These are phyloP conservation scores for Ustilago lituana DNA, from an alignment of 1,284 basidiomycete genomes.

Conservation along the genomic window DNA sequence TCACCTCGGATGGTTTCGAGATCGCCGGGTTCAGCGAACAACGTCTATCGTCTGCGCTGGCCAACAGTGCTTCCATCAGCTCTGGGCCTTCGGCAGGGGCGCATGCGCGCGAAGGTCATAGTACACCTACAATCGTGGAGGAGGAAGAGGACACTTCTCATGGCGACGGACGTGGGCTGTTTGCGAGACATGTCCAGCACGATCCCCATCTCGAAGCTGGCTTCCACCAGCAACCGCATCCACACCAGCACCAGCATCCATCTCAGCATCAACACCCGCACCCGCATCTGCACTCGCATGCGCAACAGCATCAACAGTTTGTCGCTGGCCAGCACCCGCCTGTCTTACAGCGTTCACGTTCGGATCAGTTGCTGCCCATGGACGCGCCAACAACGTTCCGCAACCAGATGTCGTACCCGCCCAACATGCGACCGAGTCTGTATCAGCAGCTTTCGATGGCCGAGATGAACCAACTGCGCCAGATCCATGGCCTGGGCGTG, in stretches of 20 bases:
- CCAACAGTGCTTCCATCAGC: conserved; percentile 48
- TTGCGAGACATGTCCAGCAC: conserved; percentile 13
- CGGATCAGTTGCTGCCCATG: conserved; percentile 34
- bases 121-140: conserved; percentile 60
- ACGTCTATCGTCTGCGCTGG: conserved; percentile 52
- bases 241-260: conserved; percentile 9
- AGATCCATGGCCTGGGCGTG: conserved; percentile 32
- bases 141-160: conserved; percentile 50
- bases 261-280: conserved; percentile 11
- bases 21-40: conserved; percentile 52
- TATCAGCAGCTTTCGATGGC: conserved; percentile 55
- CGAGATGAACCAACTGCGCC: conserved; percentile 42
- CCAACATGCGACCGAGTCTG: conserved; percentile 48
- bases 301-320: conserved; percentile 11
- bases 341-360: conserved; percentile 24
- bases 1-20: conserved; percentile 33
- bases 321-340: conserved; percentile 17
- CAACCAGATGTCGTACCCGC: conserved; percentile 37
- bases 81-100: conserved; percentile 12
- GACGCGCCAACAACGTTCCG: conserved; percentile 26
- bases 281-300: conserved; percentile 6
- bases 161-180: conserved; percentile 7
- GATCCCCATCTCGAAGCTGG: conserved; percentile 16
- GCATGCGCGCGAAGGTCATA: conserved; percentile 45
- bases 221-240: conserved; percentile 27